Evolutionary conservation across 1,284 basidiomycete genomes (phyloP).

Genomic region (Cutaneotrichosporon cutaneum): DNA sequence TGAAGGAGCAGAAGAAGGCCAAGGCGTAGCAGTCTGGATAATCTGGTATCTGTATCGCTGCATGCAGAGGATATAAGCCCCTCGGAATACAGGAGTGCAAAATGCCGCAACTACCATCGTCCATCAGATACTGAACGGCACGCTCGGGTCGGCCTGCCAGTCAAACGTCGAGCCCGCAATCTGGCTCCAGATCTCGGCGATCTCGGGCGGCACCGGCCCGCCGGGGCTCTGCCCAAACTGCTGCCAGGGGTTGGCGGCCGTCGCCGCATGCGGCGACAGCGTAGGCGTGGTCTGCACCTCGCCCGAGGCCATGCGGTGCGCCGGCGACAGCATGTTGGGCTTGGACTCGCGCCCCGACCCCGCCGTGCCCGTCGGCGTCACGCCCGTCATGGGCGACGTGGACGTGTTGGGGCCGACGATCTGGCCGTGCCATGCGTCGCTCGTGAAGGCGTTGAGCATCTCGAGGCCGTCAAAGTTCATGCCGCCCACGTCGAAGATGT

Average conservation of each 20-base stretch:
- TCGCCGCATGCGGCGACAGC: background rate
- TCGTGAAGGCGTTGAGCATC: constrained; percentile 47
- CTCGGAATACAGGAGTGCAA: background rate
- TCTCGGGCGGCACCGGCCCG: constrained; percentile 18
- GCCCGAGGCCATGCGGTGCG: constrained; percentile 9
- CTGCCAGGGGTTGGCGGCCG: background rate
- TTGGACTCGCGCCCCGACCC: background rate
- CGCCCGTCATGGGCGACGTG: constrained; percentile 6
- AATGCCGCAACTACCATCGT: background rate
- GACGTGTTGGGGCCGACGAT: background rate
- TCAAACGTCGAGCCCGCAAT: constrained; percentile 44
- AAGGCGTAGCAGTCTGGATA: background rate
- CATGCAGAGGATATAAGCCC: background rate
- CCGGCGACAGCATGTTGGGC: constrained; percentile 4
- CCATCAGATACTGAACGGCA: constrained; percentile 47
- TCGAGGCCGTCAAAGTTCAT: constrained; percentile 49
- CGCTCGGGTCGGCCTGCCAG: constrained; percentile 49
- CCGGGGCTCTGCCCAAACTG: constrained; percentile 18
- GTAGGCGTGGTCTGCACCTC: background rate
- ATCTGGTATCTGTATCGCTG: background rate
- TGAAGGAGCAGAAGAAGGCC: constrained; percentile 48
- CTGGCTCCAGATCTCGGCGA: constrained; percentile 46
- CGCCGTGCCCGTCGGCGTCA: background rate
- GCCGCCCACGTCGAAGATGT: constrained; percentile 46
- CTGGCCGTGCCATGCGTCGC: constrained; percentile 26